Conservation (phyloP, 2,329 filamentous ascomycete genomes). For the Paecilomyces variotii region DNA sequence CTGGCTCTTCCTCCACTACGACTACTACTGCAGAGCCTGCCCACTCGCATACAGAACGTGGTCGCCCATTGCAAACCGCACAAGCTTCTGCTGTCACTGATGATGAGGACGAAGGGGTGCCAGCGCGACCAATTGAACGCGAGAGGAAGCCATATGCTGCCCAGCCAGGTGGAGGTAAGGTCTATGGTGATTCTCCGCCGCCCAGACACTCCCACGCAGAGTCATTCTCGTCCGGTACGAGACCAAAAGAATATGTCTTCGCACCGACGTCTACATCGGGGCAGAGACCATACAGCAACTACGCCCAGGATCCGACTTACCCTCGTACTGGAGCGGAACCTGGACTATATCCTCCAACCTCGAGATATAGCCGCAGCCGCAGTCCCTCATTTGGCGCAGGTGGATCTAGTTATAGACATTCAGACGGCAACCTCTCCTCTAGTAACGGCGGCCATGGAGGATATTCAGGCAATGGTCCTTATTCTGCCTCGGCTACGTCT, state of each 20-base stretch:
- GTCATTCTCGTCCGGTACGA: conserved; percentile 29
- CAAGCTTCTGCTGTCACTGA: conserved; percentile 27
- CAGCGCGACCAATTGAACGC: conserved; percentile 51
- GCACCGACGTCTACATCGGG: conserved; percentile 51
- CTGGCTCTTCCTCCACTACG: conserved; percentile 9
- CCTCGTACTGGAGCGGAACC: conserved; percentile 13
- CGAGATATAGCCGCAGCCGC: conserved; percentile 10
- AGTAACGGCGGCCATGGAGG: conserved; percentile 12
- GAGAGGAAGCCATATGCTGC: conserved; percentile 58
- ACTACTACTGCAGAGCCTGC: conserved; percentile 13
- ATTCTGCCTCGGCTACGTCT: conserved; percentile 12
- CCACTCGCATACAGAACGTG: conserved; percentile 25
- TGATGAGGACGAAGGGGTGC: conserved; percentile 31
- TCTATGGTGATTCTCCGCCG: conserved; percentile 37
- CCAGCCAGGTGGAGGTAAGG: conserved; percentile 52
- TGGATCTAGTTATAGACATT: conserved; percentile 23
- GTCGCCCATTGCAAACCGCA: conserved; percentile 33
- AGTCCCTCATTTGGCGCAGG: conserved; percentile 25
- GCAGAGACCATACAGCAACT: conserved; percentile 52
- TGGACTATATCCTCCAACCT: conserved; percentile 5
- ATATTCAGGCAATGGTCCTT: conserved; percentile 2
- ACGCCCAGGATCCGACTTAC: conserved; percentile 16
- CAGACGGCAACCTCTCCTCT: conserved; percentile 24
- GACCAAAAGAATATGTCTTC: conserved; percentile 50
- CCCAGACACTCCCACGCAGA: conserved; percentile 12